Evolutionary conservation across 495 filamentous ascomycete species (phyloP), one percentile per base, ranked within the genome.

Genomic region (Hypoxylon cercidicola): DNA sequence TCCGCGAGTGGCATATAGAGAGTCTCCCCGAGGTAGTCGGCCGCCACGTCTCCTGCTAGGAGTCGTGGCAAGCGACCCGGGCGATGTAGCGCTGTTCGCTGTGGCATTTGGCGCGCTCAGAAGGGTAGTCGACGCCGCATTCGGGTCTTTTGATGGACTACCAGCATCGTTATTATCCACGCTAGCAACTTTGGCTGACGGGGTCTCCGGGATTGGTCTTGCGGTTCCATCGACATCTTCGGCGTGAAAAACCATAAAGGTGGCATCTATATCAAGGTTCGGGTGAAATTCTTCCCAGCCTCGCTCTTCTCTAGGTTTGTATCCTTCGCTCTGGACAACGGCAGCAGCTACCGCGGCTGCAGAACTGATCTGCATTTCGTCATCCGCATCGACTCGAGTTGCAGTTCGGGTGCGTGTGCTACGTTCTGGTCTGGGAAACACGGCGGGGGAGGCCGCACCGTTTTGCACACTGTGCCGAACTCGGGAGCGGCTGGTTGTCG

Each of bases 261-360:
- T 84, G 23, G 82, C 83, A 46, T 95, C 92, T 59, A 96, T 90
- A 74, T 98, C 93, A 32, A 99, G 84, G 68, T 97, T 90, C 11
- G 90, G 93, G 74, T 99, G 95, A 54, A 97, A 98, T 75, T 98
- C 96, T 69, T 96, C 92, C 90, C 93, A 99, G 12, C 91, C 90
- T 55, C 93, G 88, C 76, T 99, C 95, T 75, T 99, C 95, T 57
- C 95, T 84, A 2, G 95, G 95, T 72, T 99, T 98, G 77, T 97
- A 97, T 13, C 93, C 93, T 78, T 97, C 94, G 61, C 89, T 93
- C 64, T 94, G 90, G 47, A 92, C 92, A 20, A 92, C 85, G 20
- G 92, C 92, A 35, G 91, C 90, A 4, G 90, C 89, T 16, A 91
- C 91, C 8, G 92, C 91, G 20, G 93, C 92, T 18, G 93, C 92